A percentile compares a stretch with the other conserved stretches of the same genome.
Conservation (phyloP, 495 filamentous ascomycete genomes). For the Cenococcum geophilum region DNA sequence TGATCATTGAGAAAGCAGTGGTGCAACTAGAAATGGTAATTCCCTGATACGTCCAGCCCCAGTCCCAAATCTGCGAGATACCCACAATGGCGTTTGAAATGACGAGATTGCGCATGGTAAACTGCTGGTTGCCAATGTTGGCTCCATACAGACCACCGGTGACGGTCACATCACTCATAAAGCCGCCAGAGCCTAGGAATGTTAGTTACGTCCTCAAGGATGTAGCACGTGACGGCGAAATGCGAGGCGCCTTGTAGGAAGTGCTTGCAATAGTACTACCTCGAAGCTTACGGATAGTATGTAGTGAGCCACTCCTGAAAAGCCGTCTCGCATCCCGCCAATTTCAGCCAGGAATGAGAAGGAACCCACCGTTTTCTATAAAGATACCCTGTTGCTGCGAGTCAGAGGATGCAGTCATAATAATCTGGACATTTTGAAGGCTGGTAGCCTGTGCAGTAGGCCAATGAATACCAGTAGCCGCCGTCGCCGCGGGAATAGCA, state of each 20-base stretch:
- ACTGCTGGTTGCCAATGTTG: constrained; percentile 91
- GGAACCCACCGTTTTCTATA: constrained; percentile 41
- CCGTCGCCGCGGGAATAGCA: constrained; percentile 17
- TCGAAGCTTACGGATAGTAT: background rate
- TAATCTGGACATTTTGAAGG: constrained; percentile 40
- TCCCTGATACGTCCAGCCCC: constrained; percentile 90
- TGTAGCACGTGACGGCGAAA: background rate
- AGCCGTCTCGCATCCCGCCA: background rate
- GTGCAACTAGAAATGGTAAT: constrained; percentile 79
- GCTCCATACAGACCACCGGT: constrained; percentile 80
- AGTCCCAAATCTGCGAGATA: constrained; percentile 59
- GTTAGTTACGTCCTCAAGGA: background rate
- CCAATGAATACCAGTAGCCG: constrained; percentile 40
- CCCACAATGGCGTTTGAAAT: constrained; percentile 81
- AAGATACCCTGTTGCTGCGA: constrained; percentile 38
- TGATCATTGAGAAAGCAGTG: constrained; percentile 65
- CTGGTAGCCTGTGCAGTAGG: constrained; percentile 43
- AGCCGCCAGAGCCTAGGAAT: constrained; percentile 55
- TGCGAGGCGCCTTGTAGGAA: background rate
- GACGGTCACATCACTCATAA: constrained; percentile 81
- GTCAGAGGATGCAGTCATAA: constrained; percentile 31
- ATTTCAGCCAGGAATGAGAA: background rate
- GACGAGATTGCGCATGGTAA: constrained; percentile 88
- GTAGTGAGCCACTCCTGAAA: background rate
- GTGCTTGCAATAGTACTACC: background rate